Base-by-base conservation (phyloP, 441 rosid genomes). In the Euphorbia corollata region DNA sequence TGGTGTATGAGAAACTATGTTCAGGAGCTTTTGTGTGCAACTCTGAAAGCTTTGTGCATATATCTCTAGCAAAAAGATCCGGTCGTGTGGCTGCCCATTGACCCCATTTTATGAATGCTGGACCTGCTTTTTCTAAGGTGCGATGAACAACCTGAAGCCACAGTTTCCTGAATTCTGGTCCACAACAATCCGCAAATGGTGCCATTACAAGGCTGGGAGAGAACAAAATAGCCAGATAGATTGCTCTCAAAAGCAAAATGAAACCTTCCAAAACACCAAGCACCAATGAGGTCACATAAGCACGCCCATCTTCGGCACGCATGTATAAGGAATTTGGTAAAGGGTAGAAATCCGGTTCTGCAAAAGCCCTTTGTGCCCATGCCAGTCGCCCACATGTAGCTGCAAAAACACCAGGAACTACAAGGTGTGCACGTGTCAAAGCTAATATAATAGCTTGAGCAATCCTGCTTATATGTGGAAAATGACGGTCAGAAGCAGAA, bases 21-120 rank as follows among this genome's bases (percentile, higher is more conserved):
- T 89, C 82, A 62, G 98, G 99, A 68, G 99, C 98, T 76, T 84
- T 79, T 34, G 84, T 83, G 63, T 96, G 99, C 65, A 96, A 97
- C 85, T 89, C 96, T 5, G 99, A 79, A 72, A 96, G 99, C 81
- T 96, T 83, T 41, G 74, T 80, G 73, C 99, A 96, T 24, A 96
- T 64, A 85, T 96, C 98, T 79, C 87, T 81, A 45, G 97, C 90
- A 73, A 96, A 96, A 59, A 96, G 98, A 80, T 96, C 99, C 15
- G 99, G 98, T 65, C 99, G 77, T 27, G 99, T 92, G 27, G 99
- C 99, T 60, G 99, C 99, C 99, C 99, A 96, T 69, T 96, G 98
- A 68, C 99, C 99, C 99, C 99, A 96, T 82, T 96, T 96, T 69
- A 96, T 96, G 73, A 96, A 96, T 60, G 99, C 99, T 59, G 99